phyloP scores from a whole-genome alignment of 192 early-diverging fungal genomes.

The Coemansia furcata region DNA sequence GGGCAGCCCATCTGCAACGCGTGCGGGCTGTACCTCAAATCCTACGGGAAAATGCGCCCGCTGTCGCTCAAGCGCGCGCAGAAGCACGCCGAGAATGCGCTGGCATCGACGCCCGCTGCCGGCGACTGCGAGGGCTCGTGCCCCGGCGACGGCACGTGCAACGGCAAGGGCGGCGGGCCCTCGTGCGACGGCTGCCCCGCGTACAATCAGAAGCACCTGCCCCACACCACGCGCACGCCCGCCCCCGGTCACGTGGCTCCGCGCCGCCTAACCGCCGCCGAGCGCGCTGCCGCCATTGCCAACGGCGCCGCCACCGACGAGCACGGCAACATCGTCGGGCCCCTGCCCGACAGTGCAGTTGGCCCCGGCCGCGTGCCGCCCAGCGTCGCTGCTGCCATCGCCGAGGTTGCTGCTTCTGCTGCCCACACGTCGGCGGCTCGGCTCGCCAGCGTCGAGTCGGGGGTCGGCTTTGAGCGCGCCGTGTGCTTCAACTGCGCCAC shows the following conservation, averaged over 20 bases:
- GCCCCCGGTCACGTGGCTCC: background rate
- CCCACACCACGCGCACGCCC: slow-evolving; percentile 29
- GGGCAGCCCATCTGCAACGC: slow-evolving; percentile 82
- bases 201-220: slow-evolving; percentile 62
- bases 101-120: background rate
- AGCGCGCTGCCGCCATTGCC: slow-evolving; percentile 52
- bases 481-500: slow-evolving; percentile 74
- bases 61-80: slow-evolving; percentile 44
- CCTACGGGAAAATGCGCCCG: slow-evolving; percentile 53
- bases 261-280: slow-evolving; percentile 42
- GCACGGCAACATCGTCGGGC: slow-evolving; percentile 50
- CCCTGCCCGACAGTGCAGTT: slow-evolving; percentile 39
- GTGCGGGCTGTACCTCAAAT: slow-evolving; percentile 59
- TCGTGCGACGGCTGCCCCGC: slow-evolving; percentile 77
- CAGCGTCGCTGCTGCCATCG: slow-evolving; percentile 35
- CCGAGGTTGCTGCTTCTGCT: slow-evolving; percentile 2
- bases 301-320: slow-evolving; percentile 51
- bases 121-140: slow-evolving; percentile 44
- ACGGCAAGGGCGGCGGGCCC: slow-evolving; percentile 67
- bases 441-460: background rate
- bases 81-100: slow-evolving; percentile 9
- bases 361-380: slow-evolving; percentile 35
- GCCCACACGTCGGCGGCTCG: background rate
- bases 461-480: slow-evolving; percentile 11
- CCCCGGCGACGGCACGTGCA: slow-evolving; percentile 75